Evolutionary conservation across 192 early-diverging fungal species (phyloP).

Genomic region (Rhizophagus sp.): DNA sequence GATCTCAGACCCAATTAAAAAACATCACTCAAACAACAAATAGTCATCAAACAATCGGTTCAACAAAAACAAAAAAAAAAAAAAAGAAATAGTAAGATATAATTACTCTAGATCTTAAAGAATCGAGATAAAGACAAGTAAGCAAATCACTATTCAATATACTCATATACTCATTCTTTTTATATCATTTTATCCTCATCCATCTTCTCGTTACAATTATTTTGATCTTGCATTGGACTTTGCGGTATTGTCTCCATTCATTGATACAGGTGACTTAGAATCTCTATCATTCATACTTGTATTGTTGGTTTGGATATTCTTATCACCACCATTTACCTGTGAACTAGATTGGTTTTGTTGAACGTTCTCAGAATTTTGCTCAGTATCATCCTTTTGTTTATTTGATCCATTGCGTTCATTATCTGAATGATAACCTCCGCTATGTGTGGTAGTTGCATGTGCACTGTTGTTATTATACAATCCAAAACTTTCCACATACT

Average conservation of each 20-base stretch:
- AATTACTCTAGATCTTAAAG: background rate
- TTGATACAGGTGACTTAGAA: background rate
- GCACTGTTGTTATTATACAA: constrained; percentile 14
- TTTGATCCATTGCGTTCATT: background rate
- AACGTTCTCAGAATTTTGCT: background rate
- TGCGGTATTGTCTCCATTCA: background rate
- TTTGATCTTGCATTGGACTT: background rate
- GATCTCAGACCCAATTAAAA: background rate
- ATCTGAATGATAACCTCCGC: constrained; percentile 26
- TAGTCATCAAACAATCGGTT: background rate
- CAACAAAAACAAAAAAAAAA: background rate
- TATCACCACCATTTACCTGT: background rate
- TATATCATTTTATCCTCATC: background rate
- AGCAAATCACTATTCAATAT: background rate
- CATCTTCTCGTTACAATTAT: background rate
- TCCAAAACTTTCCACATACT: constrained; percentile 29
- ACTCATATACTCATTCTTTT: background rate
- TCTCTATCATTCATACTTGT: background rate
- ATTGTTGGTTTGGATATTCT: background rate
- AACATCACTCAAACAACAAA: background rate
- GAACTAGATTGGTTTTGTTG: background rate
- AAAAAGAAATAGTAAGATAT: background rate
- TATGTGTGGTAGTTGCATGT: constrained; percentile 1
- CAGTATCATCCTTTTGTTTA: background rate
- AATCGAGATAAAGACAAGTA: background rate